These are phyloP conservation scores for Penicillium steckii DNA, from an alignment of 495 filamentous ascomycete genomes.

Conservation along the genomic window DNA sequence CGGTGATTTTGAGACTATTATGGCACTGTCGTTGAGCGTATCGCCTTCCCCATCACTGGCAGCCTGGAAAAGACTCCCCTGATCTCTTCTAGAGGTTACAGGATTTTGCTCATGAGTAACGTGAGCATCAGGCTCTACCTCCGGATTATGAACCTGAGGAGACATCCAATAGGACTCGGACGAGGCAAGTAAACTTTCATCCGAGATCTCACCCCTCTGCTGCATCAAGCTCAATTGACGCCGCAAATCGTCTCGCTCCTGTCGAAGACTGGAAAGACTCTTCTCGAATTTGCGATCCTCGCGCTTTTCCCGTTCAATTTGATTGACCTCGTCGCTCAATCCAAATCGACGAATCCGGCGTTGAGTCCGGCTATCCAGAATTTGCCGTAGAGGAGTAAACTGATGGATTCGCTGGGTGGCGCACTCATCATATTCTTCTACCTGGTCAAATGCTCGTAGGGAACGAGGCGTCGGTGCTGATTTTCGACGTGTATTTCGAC, in stretches of 20 bases:
- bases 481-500: constrained; percentile 38
- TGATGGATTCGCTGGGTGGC: constrained; percentile 45
- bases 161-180: constrained; percentile 24
- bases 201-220: constrained; percentile 27
- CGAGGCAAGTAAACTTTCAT: constrained; percentile 21
- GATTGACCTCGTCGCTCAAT: constrained; percentile 73
- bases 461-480: constrained; percentile 32
- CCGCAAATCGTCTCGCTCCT: constrained; percentile 45
- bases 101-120: constrained; percentile 20
- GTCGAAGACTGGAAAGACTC: constrained; percentile 42
- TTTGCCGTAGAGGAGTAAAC: constrained; percentile 67
- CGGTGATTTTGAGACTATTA: constrained; percentile 37
- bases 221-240: constrained; percentile 48
- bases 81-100: constrained; percentile 5
- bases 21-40: constrained; percentile 32
- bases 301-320: constrained; percentile 57
- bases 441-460: constrained; percentile 21
- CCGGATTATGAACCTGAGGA: constrained; percentile 19
- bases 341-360: constrained; percentile 68
- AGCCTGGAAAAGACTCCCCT: background rate
- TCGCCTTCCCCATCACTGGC: constrained; percentile 25
- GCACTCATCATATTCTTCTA: constrained; percentile 26
- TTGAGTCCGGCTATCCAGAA: constrained; percentile 68
- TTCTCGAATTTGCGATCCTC: constrained; percentile 39
- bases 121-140: constrained; percentile 21